Conservation (phyloP, 2,329 filamentous ascomycete genomes). For the Beauveria australis region DNA sequence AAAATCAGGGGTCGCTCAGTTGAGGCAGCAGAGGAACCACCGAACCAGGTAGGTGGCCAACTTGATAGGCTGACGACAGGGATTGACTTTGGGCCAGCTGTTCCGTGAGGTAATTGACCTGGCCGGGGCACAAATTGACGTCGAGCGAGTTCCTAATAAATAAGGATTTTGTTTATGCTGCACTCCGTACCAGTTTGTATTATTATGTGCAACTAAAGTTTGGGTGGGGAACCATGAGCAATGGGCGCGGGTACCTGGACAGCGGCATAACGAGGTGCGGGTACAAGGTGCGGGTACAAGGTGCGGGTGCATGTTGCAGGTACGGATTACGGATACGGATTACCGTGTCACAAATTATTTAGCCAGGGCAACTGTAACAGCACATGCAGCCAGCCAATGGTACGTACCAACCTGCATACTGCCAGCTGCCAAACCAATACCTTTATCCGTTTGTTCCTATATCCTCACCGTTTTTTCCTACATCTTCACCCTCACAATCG, state of each 20-base stretch:
- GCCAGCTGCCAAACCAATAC: not conserved
- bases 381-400: too few species aligned
- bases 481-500: not conserved
- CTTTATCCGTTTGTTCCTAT: not conserved
- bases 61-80: slow-evolving; percentile 2
- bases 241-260: not conserved
- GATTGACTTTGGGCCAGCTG: not conserved
- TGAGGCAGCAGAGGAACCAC: not conserved
- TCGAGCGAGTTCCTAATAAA: not conserved
- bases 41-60: not conserved
- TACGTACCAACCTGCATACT: too few species aligned
- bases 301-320: too few species aligned
- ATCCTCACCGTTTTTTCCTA: not conserved
- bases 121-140: slow-evolving; percentile 4
- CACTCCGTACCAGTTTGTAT: too few species aligned
- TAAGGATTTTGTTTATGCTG: too few species aligned
- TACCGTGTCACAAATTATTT: too few species aligned
- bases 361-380: too few species aligned
- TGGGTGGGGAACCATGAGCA: not conserved
- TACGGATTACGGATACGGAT: too few species aligned
- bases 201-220: not conserved
- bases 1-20: slow-evolving; percentile 8
- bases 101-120: not conserved
- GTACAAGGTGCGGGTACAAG: too few species aligned
- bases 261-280: not conserved